Evolutionary conservation across 768 basidiomycete species (phyloP).

Genomic region (Cyathus striatus): DNA sequence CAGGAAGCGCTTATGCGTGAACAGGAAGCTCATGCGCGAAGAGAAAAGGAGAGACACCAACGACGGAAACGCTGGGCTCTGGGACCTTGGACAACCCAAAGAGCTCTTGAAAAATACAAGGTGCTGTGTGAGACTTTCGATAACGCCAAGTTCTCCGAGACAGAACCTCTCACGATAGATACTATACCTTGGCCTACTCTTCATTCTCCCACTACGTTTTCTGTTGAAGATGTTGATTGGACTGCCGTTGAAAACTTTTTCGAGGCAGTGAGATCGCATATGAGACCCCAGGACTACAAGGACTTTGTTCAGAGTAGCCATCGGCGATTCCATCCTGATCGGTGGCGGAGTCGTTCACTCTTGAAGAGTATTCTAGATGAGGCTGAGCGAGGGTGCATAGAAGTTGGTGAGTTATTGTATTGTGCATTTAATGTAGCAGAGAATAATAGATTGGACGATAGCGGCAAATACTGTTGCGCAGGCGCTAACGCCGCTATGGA

Average conservation of each 20-base stretch:
- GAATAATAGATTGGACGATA: slow-evolving; percentile 7
- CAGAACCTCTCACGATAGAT: slow-evolving; percentile 51
- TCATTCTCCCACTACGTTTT: slow-evolving; percentile 42
- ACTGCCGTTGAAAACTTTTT: slow-evolving; percentile 71
- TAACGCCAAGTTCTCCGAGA: slow-evolving; percentile 45
- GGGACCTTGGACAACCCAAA: slow-evolving; percentile 57
- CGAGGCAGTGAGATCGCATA: slow-evolving; percentile 37
- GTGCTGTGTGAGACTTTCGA: slow-evolving; percentile 61
- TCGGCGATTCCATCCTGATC: slow-evolving; percentile 74
- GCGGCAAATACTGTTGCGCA: slow-evolving; percentile 66
- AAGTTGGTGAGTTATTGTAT: slow-evolving; percentile 48
- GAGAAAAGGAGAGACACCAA: slow-evolving; percentile 26
- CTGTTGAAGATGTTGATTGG: slow-evolving; percentile 68
- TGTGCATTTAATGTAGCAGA: background rate
- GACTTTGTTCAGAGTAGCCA: slow-evolving; percentile 65
- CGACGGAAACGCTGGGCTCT: slow-evolving; percentile 53
- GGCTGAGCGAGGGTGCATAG: slow-evolving; percentile 50
- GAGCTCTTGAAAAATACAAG: slow-evolving; percentile 71
- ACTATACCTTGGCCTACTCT: slow-evolving; percentile 77
- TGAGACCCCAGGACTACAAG: slow-evolving; percentile 61
- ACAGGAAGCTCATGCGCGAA: slow-evolving; percentile 18
- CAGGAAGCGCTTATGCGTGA: slow-evolving; percentile 15
- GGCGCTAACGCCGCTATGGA: slow-evolving; percentile 69
- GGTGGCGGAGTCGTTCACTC: slow-evolving; percentile 68
- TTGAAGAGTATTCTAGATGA: slow-evolving; percentile 55